Conservation (phyloP, 495 filamentous ascomycete genomes). For the Apodospora peruviana region DNA sequence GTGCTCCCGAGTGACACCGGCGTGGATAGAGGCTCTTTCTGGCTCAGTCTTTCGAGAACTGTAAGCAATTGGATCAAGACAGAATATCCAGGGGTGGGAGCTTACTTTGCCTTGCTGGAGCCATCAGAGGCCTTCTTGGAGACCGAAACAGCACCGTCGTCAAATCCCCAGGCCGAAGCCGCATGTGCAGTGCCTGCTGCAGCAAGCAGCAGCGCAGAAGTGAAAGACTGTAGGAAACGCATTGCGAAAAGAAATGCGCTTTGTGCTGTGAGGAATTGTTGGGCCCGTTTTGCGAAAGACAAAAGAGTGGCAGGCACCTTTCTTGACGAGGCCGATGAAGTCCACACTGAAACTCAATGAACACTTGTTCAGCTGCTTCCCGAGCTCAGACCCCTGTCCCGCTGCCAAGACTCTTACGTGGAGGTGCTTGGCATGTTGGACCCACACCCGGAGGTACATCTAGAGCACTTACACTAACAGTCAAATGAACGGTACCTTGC, state of each 20-base stretch:
- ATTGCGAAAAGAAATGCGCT: too few species aligned
- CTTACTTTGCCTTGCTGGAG: conserved; percentile 66
- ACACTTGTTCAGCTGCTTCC: conserved; percentile 26
- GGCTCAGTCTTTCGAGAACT: conserved; percentile 49
- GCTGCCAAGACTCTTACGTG: conserved; percentile 14
- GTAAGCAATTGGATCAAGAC: neutral
- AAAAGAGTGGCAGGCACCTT: conserved; percentile 6
- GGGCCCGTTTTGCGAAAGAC: neutral
- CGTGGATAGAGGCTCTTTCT: conserved; percentile 56
- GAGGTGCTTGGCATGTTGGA: conserved; percentile 1
- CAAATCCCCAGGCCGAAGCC: conserved; percentile 76
- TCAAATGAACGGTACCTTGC: too few species aligned
- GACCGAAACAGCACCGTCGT: conserved; percentile 76
- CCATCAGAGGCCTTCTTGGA: conserved; percentile 61
- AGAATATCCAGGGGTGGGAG: neutral
- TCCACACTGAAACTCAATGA: conserved; percentile 22
- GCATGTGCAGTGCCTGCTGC: conserved; percentile 46
- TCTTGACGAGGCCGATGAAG: conserved; percentile 13
- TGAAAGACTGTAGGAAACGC: conserved; percentile 45
- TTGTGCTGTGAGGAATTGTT: too few species aligned
- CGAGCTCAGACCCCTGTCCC: conserved; percentile 10
- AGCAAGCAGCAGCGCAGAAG: conserved; percentile 41
- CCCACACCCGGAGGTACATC: too few species aligned
- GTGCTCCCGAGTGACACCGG: conserved; percentile 58
- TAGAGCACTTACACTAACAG: too few species aligned